Base-by-base conservation (phyloP, 2,329 filamentous ascomycete genomes). In the Cordyceps cicadae region DNA sequence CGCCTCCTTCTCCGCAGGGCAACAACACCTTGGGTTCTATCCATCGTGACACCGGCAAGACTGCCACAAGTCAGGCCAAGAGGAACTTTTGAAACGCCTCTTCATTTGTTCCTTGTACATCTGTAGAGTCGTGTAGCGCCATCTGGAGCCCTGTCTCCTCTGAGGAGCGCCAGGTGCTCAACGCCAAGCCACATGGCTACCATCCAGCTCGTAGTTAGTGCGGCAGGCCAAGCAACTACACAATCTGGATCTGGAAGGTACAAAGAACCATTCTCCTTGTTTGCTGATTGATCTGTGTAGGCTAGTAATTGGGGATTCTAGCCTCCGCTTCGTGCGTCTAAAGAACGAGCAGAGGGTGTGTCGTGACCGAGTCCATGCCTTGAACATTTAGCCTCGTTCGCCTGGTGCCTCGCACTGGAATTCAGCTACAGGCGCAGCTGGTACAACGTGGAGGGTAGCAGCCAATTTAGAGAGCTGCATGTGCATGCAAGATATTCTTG, bases 11-110 rank as follows among this genome's bases (percentile, higher is more conserved):
- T 37, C 34, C 34, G 34, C 34, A 37, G 34, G 8, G 12, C 34
- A 37, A 37, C 34, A 29, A 37, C 34, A 29, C 24, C 17, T 8
- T 6, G 5, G 5, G 8, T 37, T 51, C 14, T 48, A 3, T 5
- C 3, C 15, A 17, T 51, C 45, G 14, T 15, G 7, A 19, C 37
- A 41, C 15, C 48, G 17, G 24, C 11, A n/a, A 19, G 15, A 15
- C 39, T 3, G 9, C 6, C 19, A 17, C 19, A 45, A 57, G 14
- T 32, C 21, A 43, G 2, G 19, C 17, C 17, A 26, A n/a, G 4
- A 48, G 50, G 57, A 39, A 54, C 41, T 59, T 59, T 59, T 59
- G 49, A 53, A 29, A 41, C 39, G 49, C 50, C 50, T 54, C 39
- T 39, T 48, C 29, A 48, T 39, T 49, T 50, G 37, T 48, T 48